Conservation (phyloP, 371 early-diverging fungal genomes). For the Apophysomyces ossiformis region DNA sequence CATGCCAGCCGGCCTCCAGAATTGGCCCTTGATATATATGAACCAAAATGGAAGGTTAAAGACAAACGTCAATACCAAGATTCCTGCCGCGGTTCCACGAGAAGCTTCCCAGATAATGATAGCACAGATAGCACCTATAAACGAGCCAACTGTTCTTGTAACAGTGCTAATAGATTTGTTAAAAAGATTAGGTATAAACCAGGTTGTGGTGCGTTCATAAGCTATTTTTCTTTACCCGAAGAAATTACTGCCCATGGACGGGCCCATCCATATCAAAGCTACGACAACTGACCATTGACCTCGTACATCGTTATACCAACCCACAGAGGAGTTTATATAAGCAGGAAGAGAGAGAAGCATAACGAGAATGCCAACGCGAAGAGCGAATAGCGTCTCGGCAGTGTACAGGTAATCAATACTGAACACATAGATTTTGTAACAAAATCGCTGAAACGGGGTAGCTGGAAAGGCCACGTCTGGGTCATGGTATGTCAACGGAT, state of each 20-base stretch:
- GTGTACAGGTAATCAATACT: conserved; percentile 33
- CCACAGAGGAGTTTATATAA: conserved; percentile 35
- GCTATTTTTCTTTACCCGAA: conserved; percentile 38
- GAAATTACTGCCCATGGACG: conserved; percentile 50
- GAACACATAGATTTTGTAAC: conserved; percentile 34
- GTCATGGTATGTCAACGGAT: conserved; percentile 47
- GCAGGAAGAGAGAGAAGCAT: conserved; percentile 39
- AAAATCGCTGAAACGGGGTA: conserved; percentile 34
- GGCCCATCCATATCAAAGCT: conserved; percentile 58
- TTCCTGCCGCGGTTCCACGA: conserved; percentile 29
- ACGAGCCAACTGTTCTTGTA: conserved; percentile 45
- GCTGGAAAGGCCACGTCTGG: conserved; percentile 48
- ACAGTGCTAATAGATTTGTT: conserved; percentile 28
- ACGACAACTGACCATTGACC: conserved; percentile 54
- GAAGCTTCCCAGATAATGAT: conserved; percentile 51
- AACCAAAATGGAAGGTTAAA: conserved; percentile 50
- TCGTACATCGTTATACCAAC: conserved; percentile 41
- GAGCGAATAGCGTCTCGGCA: conserved; percentile 40
- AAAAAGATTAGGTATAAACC: neutral
- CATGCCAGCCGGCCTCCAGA: conserved; percentile 50
- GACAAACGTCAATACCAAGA: conserved; percentile 38
- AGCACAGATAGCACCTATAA: conserved; percentile 42
- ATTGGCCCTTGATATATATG: conserved; percentile 46
- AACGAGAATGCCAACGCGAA: conserved; percentile 42
- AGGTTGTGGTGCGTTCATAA: neutral